These are phyloP conservation scores for Fusarium sp. DNA, from an alignment of 2,329 filamentous ascomycete species.

Conservation along the genomic window DNA sequence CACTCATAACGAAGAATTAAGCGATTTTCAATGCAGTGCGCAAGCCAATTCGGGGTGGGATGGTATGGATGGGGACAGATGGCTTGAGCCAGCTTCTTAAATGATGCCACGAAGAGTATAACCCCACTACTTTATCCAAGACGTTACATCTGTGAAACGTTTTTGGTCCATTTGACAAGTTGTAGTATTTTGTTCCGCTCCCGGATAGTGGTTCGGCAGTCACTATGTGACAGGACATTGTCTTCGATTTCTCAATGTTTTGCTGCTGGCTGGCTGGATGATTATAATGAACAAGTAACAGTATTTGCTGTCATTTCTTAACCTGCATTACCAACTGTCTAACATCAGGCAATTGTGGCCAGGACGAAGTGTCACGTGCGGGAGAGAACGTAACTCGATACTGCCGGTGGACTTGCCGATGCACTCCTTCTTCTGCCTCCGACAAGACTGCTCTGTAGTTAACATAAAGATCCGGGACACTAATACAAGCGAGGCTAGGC, in stretches of 20 bases:
- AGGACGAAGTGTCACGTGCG: too few relatives aligned
- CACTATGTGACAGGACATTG: not conserved
- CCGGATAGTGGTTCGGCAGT: not conserved
- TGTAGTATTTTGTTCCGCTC: not conserved
- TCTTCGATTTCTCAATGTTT: too few relatives aligned
- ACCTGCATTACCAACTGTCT: too few relatives aligned
- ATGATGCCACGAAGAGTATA: conserved; percentile 11
- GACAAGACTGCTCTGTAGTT: too few relatives aligned
- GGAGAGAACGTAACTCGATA: too few relatives aligned
- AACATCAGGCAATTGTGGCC: too few relatives aligned
- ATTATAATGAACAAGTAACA: too few relatives aligned
- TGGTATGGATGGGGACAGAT: not conserved
- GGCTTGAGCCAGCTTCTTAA: not conserved
- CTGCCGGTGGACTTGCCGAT: too few relatives aligned
- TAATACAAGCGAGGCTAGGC: not conserved
- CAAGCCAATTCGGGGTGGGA: conserved; percentile 20
- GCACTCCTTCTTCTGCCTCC: too few relatives aligned
- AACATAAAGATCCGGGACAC: not conserved
- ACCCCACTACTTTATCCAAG: conserved; percentile 7
- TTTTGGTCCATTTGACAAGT: not conserved
- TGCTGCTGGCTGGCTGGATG: too few relatives aligned
- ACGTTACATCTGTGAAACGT: too few relatives aligned
- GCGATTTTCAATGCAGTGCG: conserved; percentile 1
- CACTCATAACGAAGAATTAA: conserved; percentile 1
- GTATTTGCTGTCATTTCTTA: too few relatives aligned